Conservation (phyloP, 345 rosid genomes). For the Acer negundo region DNA sequence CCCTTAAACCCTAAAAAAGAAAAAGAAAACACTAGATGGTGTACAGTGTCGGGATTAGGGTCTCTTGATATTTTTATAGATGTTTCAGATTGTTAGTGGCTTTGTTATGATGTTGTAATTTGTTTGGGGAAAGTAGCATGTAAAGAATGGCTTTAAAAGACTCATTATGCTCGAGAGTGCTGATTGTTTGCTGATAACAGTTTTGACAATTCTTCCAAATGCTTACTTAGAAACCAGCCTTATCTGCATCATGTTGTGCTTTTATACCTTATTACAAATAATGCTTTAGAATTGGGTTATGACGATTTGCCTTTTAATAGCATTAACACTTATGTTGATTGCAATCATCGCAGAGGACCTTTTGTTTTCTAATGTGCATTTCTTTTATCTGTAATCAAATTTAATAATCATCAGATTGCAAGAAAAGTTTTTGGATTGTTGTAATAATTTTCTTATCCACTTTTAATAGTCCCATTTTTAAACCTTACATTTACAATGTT, state of each 20-base stretch:
- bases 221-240: neutral
- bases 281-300: neutral
- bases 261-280: neutral
- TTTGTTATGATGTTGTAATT: neutral
- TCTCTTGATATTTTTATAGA: neutral
- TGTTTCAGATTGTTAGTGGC: neutral
- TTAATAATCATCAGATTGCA: neutral
- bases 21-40: neutral
- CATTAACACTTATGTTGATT: neutral
- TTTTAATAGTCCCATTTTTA: too few species aligned
- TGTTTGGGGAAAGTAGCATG: slow-evolving; percentile 1
- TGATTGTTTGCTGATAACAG: neutral
- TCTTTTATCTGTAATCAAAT: neutral
- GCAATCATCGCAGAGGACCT: neutral
- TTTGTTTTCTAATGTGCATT: neutral
- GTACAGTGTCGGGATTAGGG: neutral
- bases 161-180: neutral
- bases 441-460: too few species aligned
- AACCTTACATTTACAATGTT: too few species aligned
- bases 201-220: neutral
- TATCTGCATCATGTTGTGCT: neutral
- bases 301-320: neutral
- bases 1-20: neutral
- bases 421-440: too few species aligned
- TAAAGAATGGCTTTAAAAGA: neutral